These are phyloP conservation scores for Ganoderma multipileum DNA, from an alignment of 1,284 basidiomycete species.

Conservation along the genomic window DNA sequence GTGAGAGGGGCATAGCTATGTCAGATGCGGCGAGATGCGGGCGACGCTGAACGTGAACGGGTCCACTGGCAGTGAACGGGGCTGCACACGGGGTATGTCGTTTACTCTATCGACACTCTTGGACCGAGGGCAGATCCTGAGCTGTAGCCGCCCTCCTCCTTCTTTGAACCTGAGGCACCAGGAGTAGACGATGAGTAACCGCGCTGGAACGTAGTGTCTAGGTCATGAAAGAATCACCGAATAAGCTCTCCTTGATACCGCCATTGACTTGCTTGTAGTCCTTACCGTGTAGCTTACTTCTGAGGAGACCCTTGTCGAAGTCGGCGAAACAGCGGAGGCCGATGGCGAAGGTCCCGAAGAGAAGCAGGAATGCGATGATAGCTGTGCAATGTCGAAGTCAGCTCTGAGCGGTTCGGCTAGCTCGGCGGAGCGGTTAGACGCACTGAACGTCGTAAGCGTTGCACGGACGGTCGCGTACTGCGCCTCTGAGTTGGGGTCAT, in stretches of 20 bases:
- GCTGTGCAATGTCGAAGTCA: conserved; percentile 48
- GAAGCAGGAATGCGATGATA: conserved; percentile 73
- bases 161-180: conserved; percentile 51
- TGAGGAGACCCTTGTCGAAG: conserved; percentile 76
- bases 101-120: conserved; percentile 59
- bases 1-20: conserved; percentile 5
- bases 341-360: conserved; percentile 74
- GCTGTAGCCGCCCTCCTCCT: conserved; percentile 44
- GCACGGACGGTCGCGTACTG: conserved; percentile 74
- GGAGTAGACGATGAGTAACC: conserved; percentile 49
- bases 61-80: background rate
- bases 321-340: conserved; percentile 81
- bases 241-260: conserved; percentile 36
- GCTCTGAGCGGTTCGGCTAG: background rate
- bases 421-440: conserved; percentile 39
- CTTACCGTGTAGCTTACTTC: conserved; percentile 79
- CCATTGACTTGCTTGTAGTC: conserved; percentile 45
- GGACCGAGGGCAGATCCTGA: conserved; percentile 46
- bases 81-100: background rate
- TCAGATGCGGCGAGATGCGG: background rate
- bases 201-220: conserved; percentile 58
- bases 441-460: conserved; percentile 83
- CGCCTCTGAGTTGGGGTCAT: conserved; percentile 57
- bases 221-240: conserved; percentile 35
- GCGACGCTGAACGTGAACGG: background rate